These are phyloP conservation scores for Thalassiosira allenii DNA, from an alignment of 352 stramenopile species.

Conservation along the genomic window DNA sequence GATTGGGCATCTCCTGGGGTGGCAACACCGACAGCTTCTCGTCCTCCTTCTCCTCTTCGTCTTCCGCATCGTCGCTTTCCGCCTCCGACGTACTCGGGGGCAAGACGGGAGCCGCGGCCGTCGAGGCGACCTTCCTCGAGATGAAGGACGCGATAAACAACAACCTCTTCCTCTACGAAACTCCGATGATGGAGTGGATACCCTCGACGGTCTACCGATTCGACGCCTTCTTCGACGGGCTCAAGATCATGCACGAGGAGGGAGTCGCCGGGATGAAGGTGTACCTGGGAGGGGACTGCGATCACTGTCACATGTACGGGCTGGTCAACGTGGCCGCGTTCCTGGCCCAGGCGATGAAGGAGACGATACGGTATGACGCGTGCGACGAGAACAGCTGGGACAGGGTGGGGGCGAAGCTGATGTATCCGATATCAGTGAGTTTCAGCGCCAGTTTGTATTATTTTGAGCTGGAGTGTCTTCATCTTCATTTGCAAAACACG, in stretches of 20 bases:
- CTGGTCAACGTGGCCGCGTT: slow-evolving; percentile 56
- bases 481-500: neutral
- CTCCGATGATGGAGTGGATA: slow-evolving; percentile 38
- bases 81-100: slow-evolving; percentile 2
- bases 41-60: slow-evolving; percentile 14
- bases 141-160: slow-evolving; percentile 46
- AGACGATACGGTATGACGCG: slow-evolving; percentile 63
- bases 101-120: slow-evolving; percentile 4
- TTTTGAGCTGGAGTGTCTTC: no score
- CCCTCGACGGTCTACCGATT: slow-evolving; percentile 55
- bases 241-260: slow-evolving; percentile 41
- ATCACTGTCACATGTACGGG: slow-evolving; percentile 32
- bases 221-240: slow-evolving; percentile 47
- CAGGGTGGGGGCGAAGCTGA: slow-evolving; percentile 10
- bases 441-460: no score
- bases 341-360: slow-evolving; percentile 65
- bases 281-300: slow-evolving; percentile 46
- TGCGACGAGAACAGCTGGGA: slow-evolving; percentile 55
- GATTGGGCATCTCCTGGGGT: neutral
- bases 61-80: neutral
- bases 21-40: neutral
- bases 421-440: slow-evolving; percentile 24
- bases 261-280: slow-evolving; percentile 46
- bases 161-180: slow-evolving; percentile 59
- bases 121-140: slow-evolving; percentile 30